phyloP scores from a whole-genome alignment of 208 protist species.

The Wallacemonas collosoma region DNA sequence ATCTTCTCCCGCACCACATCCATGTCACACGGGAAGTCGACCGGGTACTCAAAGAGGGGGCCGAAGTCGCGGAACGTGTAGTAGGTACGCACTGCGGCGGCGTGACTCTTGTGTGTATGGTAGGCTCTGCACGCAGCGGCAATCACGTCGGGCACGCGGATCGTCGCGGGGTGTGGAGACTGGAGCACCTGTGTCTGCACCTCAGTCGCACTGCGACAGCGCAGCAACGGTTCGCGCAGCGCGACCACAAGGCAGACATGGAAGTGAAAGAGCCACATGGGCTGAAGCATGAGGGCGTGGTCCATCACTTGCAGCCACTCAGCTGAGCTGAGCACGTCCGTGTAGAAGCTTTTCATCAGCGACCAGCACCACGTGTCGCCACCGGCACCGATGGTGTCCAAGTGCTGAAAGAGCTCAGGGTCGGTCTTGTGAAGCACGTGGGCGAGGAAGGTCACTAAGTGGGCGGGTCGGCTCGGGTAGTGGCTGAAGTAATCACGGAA shows the following conservation, averaged over 20 bases:
- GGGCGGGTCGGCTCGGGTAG: conserved; percentile 72
- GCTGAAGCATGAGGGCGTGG: conserved; percentile 67
- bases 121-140: conserved; percentile 52
- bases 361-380: conserved; percentile 80
- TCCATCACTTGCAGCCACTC: conserved; percentile 93
- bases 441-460: conserved; percentile 51
- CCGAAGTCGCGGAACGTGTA: conserved; percentile 29
- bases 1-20: conserved; percentile 45
- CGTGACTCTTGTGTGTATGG: conserved; percentile 18
- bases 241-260: conserved; percentile 44
- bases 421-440: conserved; percentile 52
- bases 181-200: conserved; percentile 41
- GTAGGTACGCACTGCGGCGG: conserved; percentile 16
- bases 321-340: conserved; percentile 63
- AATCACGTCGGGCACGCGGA: conserved; percentile 41
- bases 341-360: conserved; percentile 61
- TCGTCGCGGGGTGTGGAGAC: conserved; percentile 16
- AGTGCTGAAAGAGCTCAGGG: conserved; percentile 43
- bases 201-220: conserved; percentile 36
- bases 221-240: conserved; percentile 43
- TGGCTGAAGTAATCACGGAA: conserved; percentile 77
- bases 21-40: conserved; percentile 37
- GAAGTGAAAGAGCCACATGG: conserved; percentile 86
- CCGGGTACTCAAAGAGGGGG: conserved; percentile 46
- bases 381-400: conserved; percentile 49